phyloP scores from a whole-genome alignment of 257 asterid species.

The Sherardia arvensis region DNA sequence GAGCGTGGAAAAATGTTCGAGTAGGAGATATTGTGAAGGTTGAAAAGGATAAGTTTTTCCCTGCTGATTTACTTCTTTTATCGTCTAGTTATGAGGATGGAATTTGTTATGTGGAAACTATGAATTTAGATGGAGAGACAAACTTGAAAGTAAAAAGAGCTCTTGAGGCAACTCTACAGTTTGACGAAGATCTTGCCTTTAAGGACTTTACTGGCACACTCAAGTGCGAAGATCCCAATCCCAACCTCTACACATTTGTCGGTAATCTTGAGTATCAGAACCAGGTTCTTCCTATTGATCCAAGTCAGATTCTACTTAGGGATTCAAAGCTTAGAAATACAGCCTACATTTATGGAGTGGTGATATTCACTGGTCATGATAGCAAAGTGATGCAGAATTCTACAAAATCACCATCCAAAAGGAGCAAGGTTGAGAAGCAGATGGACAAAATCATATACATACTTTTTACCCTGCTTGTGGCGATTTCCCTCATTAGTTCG shows the following conservation, averaged over 20 bases:
- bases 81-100: conserved; percentile 92
- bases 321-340: conserved; percentile 96
- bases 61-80: conserved; percentile 81
- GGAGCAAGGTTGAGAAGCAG: conserved; percentile 80
- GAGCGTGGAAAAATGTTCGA: conserved; percentile 84
- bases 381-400: conserved; percentile 95
- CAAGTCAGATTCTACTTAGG: conserved; percentile 82
- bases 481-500: conserved; percentile 72
- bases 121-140: conserved; percentile 97
- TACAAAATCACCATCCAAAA: conserved; percentile 85
- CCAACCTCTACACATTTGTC: conserved; percentile 75
- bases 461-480: conserved; percentile 64
- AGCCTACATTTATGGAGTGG: conserved; percentile 71
- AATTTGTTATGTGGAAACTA: conserved; percentile 89
- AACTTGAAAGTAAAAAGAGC: conserved; percentile 88
- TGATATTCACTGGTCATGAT: conserved; percentile 78
- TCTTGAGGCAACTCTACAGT: conserved; percentile 51
- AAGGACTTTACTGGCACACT: conserved; percentile 64
- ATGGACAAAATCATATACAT: conserved; percentile 88
- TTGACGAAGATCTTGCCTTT: conserved; percentile 55
- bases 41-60: conserved; percentile 81
- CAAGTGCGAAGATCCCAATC: conserved; percentile 88
- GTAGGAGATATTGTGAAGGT: conserved; percentile 90
- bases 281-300: conserved; percentile 73
- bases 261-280: conserved; percentile 71